These are phyloP conservation scores for Volvox reticuliferus DNA, from an alignment of 139 green algal species.

Conservation along the genomic window DNA sequence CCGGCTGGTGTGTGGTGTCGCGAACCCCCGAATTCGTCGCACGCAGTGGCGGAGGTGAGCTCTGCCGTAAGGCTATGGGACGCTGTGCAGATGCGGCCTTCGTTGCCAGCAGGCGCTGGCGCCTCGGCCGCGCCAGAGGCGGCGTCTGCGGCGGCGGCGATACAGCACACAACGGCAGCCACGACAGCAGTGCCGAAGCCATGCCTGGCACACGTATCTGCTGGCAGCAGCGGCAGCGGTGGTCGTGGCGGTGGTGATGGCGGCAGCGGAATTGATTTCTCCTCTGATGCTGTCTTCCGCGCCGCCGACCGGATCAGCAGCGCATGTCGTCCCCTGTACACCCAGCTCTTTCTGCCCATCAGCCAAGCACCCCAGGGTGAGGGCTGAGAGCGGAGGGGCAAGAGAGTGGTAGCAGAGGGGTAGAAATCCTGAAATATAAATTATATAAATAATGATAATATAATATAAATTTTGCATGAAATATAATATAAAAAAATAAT, in stretches of 20 bases:
- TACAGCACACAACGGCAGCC: background rate
- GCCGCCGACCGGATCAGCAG: slow-evolving; percentile 29
- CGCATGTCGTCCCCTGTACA: slow-evolving; percentile 69
- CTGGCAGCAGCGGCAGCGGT: too few species aligned
- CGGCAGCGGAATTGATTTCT: background rate
- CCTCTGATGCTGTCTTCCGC: background rate
- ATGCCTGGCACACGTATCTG: too few species aligned
- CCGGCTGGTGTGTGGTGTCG: too few species aligned
- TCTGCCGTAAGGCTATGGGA: slow-evolving; percentile 28
- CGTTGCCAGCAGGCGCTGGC: background rate
- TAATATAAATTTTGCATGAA: too few species aligned
- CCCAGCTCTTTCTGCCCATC: slow-evolving; percentile 61
- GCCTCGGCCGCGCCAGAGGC: background rate
- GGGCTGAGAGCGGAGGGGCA: background rate
- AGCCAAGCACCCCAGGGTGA: slow-evolving; percentile 41
- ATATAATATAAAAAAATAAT: too few species aligned
- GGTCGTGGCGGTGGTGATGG: background rate
- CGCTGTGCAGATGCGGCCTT: background rate
- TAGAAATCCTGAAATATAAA: too few species aligned
- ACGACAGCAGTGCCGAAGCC: background rate
- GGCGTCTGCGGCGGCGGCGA: too few species aligned
- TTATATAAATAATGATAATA: too few species aligned
- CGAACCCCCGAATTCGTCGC: background rate
- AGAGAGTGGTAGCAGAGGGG: background rate
- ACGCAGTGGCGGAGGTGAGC: slow-evolving; percentile 8